Evolutionary conservation across 1,284 basidiomycete species (phyloP).

Genomic region (Ganoderma boninense): DNA sequence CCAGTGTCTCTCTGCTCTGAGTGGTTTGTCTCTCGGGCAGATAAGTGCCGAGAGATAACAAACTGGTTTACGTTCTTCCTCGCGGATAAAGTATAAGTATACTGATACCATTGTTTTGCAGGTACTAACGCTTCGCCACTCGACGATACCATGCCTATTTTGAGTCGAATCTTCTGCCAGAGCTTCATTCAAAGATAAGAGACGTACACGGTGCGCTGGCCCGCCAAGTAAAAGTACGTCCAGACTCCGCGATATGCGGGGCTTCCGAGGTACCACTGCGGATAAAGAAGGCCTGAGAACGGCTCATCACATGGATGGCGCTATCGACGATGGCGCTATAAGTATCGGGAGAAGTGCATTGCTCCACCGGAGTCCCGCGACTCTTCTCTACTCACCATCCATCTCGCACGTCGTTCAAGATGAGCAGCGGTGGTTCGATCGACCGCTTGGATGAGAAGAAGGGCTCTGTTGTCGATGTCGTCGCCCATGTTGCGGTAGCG

Average conservation of each 20-base stretch:
- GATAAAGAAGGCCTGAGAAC: slow-evolving; percentile 24
- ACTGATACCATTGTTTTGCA: neutral
- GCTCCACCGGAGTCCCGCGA: slow-evolving; percentile 12
- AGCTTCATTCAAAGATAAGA: neutral
- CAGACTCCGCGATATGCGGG: neutral
- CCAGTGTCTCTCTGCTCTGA: neutral
- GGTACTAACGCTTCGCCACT: neutral
- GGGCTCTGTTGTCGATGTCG: slow-evolving; percentile 17
- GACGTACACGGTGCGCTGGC: neutral
- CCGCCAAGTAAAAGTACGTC: neutral
- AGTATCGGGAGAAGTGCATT: slow-evolving; percentile 9
- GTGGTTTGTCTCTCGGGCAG: neutral
- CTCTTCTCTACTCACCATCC: neutral
- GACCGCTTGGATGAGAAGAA: slow-evolving; percentile 37
- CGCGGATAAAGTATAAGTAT: neutral
- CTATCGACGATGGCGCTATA: slow-evolving; percentile 25
- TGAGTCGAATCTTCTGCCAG: neutral
- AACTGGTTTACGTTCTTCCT: neutral
- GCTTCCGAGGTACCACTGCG: neutral
- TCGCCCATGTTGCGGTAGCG: slow-evolving; percentile 37
- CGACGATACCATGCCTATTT: neutral
- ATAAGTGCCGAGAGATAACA: neutral
- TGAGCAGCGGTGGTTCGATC: slow-evolving; percentile 31
- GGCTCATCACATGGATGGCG: slow-evolving; percentile 23
- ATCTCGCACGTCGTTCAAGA: slow-evolving; percentile 7